A percentile compares a stretch with the other conserved stretches of the same genome.
These are phyloP conservation scores for Chlamydomonas sp. DNA, from an alignment of 139 green algal species.

Conservation along the genomic window DNA sequence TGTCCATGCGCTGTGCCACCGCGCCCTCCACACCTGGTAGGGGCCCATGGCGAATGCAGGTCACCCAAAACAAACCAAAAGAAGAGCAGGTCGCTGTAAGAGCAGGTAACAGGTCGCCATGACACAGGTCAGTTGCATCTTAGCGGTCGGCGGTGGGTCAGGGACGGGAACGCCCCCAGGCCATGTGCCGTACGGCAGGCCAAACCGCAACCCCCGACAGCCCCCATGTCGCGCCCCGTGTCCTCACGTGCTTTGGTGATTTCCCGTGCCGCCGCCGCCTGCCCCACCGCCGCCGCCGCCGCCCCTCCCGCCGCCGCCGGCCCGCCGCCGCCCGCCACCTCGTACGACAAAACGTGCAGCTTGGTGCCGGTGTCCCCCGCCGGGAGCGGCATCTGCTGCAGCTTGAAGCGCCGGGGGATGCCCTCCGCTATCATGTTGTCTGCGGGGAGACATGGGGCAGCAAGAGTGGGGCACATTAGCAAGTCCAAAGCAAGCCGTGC, in stretches of 20 bases:
- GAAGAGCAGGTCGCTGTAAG: background rate
- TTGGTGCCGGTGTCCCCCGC: background rate
- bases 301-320: background rate
- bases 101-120: too few species aligned
- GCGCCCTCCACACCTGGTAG: conserved; percentile 46
- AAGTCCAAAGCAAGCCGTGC: too few species aligned
- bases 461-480: background rate
- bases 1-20: conserved; percentile 59
- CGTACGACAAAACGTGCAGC: conserved; percentile 28
- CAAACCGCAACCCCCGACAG: background rate
- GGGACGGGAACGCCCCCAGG: background rate
- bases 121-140: background rate
- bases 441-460: background rate
- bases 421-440: conserved; percentile 21
- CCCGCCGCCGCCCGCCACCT: background rate
- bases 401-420: conserved; percentile 29
- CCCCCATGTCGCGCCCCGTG: background rate
- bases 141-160: background rate
- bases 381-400: conserved; percentile 30
- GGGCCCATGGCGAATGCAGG: background rate
- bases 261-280: background rate
- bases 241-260: background rate
- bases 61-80: background rate
- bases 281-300: background rate
- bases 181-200: background rate